Conservation (phyloP, 2,329 filamentous ascomycete genomes). For the Fusarium anthophilum region DNA sequence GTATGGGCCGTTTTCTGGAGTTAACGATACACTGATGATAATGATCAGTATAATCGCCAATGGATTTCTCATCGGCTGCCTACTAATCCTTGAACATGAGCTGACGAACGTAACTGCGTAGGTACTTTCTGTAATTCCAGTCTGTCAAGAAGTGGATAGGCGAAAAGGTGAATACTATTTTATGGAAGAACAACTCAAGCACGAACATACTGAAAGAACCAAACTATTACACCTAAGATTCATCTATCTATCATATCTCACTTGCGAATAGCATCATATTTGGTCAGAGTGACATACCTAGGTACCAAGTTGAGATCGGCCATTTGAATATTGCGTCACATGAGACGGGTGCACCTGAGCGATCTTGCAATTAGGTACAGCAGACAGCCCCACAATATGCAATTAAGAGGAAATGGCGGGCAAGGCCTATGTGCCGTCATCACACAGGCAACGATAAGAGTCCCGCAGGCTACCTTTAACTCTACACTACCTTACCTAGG, state of each 20-base stretch:
- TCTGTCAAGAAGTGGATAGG: neutral
- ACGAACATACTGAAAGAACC: neutral
- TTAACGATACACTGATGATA: neutral
- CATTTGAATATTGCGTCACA: constrained; percentile 46
- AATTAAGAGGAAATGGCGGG: constrained; percentile 9
- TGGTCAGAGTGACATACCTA: constrained; percentile 1
- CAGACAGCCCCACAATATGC: constrained; percentile 44
- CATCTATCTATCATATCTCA: neutral
- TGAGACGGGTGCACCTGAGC: constrained; percentile 35
- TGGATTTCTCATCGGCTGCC: neutral
- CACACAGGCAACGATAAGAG: constrained; percentile 46
- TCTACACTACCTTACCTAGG: constrained; percentile 29
- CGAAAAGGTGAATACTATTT: neutral
- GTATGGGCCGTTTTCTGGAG: neutral
- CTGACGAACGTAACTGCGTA: neutral
- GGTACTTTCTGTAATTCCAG: neutral
- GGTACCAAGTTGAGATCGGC: constrained; percentile 11
- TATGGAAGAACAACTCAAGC: neutral
- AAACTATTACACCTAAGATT: neutral
- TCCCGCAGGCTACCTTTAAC: constrained; percentile 37
- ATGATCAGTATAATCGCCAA: neutral
- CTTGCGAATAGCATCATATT: constrained; percentile 21
- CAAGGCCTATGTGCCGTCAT: constrained; percentile 46
- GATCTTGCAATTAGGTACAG: neutral
- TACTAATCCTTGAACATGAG: neutral